phyloP scores from a whole-genome alignment of 371 early-diverging fungal genomes.

The Cokeromyces recurvatus region DNA sequence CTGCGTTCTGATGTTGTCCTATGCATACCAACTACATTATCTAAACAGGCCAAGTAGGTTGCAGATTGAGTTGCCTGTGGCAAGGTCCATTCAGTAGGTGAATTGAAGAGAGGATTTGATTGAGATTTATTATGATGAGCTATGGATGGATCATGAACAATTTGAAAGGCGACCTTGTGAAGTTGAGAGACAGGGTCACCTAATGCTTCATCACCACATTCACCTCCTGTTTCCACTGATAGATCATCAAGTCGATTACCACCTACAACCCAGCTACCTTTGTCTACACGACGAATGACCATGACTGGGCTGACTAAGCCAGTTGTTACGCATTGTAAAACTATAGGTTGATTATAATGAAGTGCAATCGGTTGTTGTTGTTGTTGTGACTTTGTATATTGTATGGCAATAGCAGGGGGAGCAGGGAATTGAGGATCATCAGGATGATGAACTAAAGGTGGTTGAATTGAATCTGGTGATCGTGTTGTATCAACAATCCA shows the following conservation, averaged over 20 bases:
- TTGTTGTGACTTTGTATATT: slow-evolving; percentile 61
- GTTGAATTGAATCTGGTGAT: slow-evolving; percentile 26
- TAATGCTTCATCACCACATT: slow-evolving; percentile 45
- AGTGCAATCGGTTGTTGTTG: slow-evolving; percentile 66
- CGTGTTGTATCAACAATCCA: slow-evolving; percentile 75
- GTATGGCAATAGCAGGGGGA: slow-evolving; percentile 75
- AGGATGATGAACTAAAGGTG: slow-evolving; percentile 44
- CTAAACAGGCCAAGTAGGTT: slow-evolving; percentile 71
- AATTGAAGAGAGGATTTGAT: slow-evolving; percentile 17
- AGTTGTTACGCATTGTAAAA: slow-evolving; percentile 76
- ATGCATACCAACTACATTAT: slow-evolving; percentile 78
- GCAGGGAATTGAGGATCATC: slow-evolving; percentile 59
- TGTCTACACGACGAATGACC: slow-evolving; percentile 81
- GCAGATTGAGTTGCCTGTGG: slow-evolving; percentile 49
- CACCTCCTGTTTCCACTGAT: slow-evolving; percentile 47
- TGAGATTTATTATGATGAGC: slow-evolving; percentile 27
- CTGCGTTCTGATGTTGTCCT: slow-evolving; percentile 55
- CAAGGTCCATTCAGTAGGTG: slow-evolving; percentile 23
- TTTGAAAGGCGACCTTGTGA: slow-evolving; percentile 88
- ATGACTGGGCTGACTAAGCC: slow-evolving; percentile 80
- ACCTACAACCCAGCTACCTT: slow-evolving; percentile 75
- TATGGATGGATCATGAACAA: slow-evolving; percentile 48
- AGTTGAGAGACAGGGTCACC: slow-evolving; percentile 82
- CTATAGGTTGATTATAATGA: slow-evolving; percentile 80
- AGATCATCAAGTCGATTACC: slow-evolving; percentile 52